These are phyloP conservation scores for Plasmopara viticola DNA, from an alignment of 352 stramenopile species.

Conservation along the genomic window DNA sequence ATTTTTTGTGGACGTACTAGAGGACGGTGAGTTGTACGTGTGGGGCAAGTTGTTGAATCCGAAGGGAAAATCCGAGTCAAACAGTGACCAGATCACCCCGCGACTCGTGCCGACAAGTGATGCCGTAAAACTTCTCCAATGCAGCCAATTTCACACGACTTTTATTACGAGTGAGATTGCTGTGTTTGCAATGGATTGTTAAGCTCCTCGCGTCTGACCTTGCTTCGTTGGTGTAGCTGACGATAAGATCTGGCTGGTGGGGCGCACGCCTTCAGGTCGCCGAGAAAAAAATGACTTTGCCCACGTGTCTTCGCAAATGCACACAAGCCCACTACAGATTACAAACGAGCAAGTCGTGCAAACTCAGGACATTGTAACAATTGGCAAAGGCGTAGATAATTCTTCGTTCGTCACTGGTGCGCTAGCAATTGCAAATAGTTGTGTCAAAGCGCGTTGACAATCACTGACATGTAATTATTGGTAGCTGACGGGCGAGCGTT, in stretches of 20 bases:
- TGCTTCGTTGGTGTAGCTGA: constrained; percentile 30
- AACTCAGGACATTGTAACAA: constrained; percentile 41
- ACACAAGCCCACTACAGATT: constrained; percentile 65
- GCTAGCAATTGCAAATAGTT: neutral
- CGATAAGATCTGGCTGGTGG: constrained; percentile 70
- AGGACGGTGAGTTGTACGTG: constrained; percentile 72
- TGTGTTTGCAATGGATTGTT: neutral
- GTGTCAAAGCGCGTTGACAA: neutral
- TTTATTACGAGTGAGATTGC: constrained; percentile 61
- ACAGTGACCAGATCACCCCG: constrained; percentile 67
- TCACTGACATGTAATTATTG: neutral
- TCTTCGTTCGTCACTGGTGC: constrained; percentile 61
- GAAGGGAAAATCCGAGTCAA: constrained; percentile 50
- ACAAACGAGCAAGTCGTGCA: constrained; percentile 41
- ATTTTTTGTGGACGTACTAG: constrained; percentile 13
- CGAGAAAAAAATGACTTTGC: constrained; percentile 47
- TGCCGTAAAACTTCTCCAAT: constrained; percentile 56
- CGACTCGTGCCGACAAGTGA: constrained; percentile 65
- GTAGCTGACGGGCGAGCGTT: constrained; percentile 54
- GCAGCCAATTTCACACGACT: constrained; percentile 81
- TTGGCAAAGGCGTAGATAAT: constrained; percentile 77
- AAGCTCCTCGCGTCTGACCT: neutral
- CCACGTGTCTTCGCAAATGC: constrained; percentile 58
- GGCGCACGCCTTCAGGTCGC: constrained; percentile 65
- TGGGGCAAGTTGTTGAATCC: constrained; percentile 82